Percentiles rank a stretch among this genome's conserved stretches.
phyloP scores from a whole-genome alignment of 345 rosid species.

The Acer yangbiense region DNA sequence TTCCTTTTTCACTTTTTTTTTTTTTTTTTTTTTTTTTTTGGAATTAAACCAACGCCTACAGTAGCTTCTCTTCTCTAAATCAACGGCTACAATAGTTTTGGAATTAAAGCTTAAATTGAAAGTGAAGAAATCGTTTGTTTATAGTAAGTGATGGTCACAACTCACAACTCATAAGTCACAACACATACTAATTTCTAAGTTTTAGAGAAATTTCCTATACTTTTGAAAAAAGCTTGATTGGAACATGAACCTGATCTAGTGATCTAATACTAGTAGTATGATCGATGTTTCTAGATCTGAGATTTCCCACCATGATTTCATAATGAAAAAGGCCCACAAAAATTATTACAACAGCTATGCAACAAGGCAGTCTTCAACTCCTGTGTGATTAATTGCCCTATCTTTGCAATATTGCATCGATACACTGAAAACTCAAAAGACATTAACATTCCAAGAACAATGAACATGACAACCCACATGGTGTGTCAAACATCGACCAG shows the following conservation, averaged over 20 bases:
- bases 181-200: no score
- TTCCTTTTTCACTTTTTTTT: no score
- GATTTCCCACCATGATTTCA: not conserved
- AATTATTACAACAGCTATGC: not conserved
- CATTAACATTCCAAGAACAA: not conserved
- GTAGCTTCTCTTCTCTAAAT: no score
- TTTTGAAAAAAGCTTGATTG: no score
- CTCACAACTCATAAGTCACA: no score
- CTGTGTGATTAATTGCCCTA: not conserved
- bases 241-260: no score
- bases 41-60: not conserved
- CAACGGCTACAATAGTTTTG: no score
- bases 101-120: no score
- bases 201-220: no score
- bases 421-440: not conserved
- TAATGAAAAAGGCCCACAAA: not conserved
- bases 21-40: not conserved
- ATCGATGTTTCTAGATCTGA: no score
- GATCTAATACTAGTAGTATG: no score
- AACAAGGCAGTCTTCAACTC: not conserved
- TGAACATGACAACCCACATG: constrained; percentile 1
- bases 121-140: not conserved
- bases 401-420: not conserved
- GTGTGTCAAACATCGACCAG: not conserved
- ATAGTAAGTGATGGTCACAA: not conserved